Conservation (phyloP, 2,329 filamentous ascomycete genomes). For the Aquanectria penicillioides region DNA sequence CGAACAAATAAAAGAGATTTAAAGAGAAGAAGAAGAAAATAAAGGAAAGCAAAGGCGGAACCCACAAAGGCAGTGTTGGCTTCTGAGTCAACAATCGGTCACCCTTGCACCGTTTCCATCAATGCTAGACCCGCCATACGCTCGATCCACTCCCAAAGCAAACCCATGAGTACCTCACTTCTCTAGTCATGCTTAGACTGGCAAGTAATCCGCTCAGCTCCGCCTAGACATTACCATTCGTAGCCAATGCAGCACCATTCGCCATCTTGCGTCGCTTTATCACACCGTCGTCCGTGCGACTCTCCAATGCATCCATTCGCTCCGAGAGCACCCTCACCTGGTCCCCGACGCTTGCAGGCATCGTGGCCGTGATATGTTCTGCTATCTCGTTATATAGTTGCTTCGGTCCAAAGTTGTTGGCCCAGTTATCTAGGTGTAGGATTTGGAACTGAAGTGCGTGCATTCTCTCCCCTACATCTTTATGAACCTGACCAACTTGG, state of each 20-base stretch:
- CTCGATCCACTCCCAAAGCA: no score
- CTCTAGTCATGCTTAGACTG: no score
- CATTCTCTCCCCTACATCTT: slow-evolving; percentile 36
- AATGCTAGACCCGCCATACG: no score
- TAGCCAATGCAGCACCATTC: slow-evolving; percentile 30
- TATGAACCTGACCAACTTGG: slow-evolving; percentile 17
- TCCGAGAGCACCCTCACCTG: slow-evolving; percentile 33
- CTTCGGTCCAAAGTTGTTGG: slow-evolving; percentile 59
- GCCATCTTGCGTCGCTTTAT: slow-evolving; percentile 37
- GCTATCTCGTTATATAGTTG: slow-evolving; percentile 54
- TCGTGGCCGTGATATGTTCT: slow-evolving; percentile 45
- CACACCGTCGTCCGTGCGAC: slow-evolving; percentile 13
- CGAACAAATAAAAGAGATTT: no score
- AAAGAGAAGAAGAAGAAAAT: no score
- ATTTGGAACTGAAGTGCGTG: slow-evolving; percentile 49
- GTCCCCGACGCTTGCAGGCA: slow-evolving; percentile 32
- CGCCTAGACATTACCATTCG: no score
- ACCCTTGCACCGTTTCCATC: no score
- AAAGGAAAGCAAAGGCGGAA: no score
- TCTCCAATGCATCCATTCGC: slow-evolving; percentile 37
- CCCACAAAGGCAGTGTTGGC: no score
- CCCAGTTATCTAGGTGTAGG: slow-evolving; percentile 56
- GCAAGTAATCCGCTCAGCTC: no score
- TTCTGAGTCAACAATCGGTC: no score
- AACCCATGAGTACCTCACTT: no score